These are phyloP conservation scores for Chalara sp. DNA, from an alignment of 2,329 filamentous ascomycete genomes.

Conservation along the genomic window DNA sequence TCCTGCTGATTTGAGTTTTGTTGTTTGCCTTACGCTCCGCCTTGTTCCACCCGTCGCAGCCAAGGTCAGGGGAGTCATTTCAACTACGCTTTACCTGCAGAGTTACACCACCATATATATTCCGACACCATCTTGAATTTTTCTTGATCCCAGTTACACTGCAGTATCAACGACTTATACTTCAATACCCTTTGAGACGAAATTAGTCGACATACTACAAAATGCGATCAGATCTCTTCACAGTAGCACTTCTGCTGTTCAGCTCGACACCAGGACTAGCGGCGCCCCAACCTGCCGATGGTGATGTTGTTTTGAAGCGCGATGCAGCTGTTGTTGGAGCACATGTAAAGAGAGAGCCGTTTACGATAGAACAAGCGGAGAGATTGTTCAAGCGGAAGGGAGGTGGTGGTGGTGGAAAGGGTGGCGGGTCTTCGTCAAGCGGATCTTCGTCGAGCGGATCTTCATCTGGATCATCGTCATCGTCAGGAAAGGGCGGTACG, in stretches of 20 bases:
- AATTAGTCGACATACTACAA: not conserved
- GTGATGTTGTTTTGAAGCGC: constrained; percentile 12
- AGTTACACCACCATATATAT: no score
- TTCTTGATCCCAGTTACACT: no score
- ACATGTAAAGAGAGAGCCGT: constrained; percentile 1
- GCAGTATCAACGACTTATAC: no score
- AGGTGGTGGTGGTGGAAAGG: constrained; percentile 47
- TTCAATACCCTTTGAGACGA: no score
- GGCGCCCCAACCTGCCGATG: constrained; percentile 14
- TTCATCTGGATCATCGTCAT: not conserved
- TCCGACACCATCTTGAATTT: no score
- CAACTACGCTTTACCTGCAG: no score
- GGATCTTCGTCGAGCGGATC: not conserved
- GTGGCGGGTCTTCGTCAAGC: constrained; percentile 28
- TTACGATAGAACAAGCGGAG: constrained; percentile 7
- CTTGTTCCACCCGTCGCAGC: no score
- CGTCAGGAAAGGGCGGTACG: constrained; percentile 15
- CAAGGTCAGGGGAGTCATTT: no score
- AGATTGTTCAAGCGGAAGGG: constrained; percentile 55
- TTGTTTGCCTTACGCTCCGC: no score
- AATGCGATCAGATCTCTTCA: constrained; percentile 14
- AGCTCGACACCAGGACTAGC: constrained; percentile 11
- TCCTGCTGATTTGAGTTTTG: no score
- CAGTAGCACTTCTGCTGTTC: constrained; percentile 14
- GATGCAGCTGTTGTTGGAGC: not conserved